A percentile compares a stretch with the other conserved stretches of the same genome.
Conservation (phyloP, 768 basidiomycete species). For the Rubroboletus satanas region DNA sequence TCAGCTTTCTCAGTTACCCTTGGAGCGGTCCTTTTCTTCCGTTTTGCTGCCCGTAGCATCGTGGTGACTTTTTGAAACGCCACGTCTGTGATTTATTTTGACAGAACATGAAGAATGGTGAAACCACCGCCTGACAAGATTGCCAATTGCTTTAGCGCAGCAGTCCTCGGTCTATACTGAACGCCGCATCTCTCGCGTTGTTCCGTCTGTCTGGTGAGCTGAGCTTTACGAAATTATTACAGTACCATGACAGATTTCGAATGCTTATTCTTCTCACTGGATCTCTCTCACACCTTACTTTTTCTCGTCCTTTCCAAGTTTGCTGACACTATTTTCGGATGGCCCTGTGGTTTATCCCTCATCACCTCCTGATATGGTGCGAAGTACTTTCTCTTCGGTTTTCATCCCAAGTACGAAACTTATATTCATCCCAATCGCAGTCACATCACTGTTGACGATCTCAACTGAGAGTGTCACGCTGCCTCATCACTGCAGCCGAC, state of each 20-base stretch:
- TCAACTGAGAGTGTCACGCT: constrained; percentile 16
- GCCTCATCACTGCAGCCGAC: constrained; percentile 3
- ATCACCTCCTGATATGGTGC: background rate
- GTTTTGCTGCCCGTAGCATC: background rate
- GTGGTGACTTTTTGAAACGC: background rate
- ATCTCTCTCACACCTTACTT: background rate
- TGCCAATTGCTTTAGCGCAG: constrained; percentile 17
- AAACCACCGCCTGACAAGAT: constrained; percentile 9
- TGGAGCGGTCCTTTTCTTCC: background rate
- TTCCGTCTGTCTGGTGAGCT: constrained; percentile 23
- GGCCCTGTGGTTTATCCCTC: background rate
- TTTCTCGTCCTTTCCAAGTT: constrained; percentile 3
- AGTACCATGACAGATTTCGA: constrained; percentile 20
- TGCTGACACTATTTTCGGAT: background rate
- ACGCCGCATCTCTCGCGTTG: constrained; percentile 13
- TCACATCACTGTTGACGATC: constrained; percentile 20
- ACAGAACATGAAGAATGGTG: constrained; percentile 7
- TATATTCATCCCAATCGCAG: constrained; percentile 10
- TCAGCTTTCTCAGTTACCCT: background rate
- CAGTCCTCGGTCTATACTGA: constrained; percentile 9
- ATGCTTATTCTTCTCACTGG: constrained; percentile 7
- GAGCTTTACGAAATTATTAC: constrained; percentile 34
- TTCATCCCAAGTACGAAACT: constrained; percentile 6
- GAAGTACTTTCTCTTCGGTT: background rate
- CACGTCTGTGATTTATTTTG: constrained; percentile 7